These are phyloP conservation scores for Mediolabrus comicus DNA, from an alignment of 108 stramenopile genomes.

Conservation along the genomic window DNA sequence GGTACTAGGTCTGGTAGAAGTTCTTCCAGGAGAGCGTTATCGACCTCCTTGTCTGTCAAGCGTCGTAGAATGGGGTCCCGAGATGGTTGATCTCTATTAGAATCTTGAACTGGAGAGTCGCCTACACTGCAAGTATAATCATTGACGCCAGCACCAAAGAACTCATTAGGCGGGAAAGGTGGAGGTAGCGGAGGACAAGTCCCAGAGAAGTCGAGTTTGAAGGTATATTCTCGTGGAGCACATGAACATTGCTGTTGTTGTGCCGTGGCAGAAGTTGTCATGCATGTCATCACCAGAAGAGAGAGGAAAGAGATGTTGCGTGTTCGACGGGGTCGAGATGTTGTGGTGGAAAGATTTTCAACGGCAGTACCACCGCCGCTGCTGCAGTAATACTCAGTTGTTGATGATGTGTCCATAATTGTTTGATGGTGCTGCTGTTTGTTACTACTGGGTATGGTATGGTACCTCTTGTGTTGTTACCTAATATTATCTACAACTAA, in stretches of 20 bases:
- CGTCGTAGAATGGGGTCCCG: background rate
- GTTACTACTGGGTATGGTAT: too few relatives aligned
- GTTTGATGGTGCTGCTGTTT: too few relatives aligned
- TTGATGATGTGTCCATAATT: too few relatives aligned
- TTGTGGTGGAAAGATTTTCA: background rate
- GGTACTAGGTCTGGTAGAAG: background rate
- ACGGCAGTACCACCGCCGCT: background rate
- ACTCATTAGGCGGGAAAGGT: constrained; percentile 39
- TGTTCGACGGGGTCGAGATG: background rate
- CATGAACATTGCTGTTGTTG: constrained; percentile 27
- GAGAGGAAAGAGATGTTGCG: background rate
- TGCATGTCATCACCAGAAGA: background rate
- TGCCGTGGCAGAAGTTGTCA: background rate
- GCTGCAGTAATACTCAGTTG: background rate
- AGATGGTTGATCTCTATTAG: background rate
- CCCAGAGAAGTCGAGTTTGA: constrained; percentile 34
- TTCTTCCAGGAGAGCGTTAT: background rate
- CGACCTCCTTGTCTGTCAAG: background rate
- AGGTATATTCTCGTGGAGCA: constrained; percentile 32
- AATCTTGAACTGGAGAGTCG: constrained; percentile 15
- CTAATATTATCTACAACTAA: too few relatives aligned
- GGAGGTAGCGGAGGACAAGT: constrained; percentile 28
- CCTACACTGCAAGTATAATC: constrained; percentile 44
- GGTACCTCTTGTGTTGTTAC: too few relatives aligned
- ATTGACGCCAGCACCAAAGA: constrained; percentile 35